Percentiles rank a stretch among this genome's conserved stretches.
phyloP scores from a whole-genome alignment of 345 rosid genomes.

The Eucalyptus marginata region DNA sequence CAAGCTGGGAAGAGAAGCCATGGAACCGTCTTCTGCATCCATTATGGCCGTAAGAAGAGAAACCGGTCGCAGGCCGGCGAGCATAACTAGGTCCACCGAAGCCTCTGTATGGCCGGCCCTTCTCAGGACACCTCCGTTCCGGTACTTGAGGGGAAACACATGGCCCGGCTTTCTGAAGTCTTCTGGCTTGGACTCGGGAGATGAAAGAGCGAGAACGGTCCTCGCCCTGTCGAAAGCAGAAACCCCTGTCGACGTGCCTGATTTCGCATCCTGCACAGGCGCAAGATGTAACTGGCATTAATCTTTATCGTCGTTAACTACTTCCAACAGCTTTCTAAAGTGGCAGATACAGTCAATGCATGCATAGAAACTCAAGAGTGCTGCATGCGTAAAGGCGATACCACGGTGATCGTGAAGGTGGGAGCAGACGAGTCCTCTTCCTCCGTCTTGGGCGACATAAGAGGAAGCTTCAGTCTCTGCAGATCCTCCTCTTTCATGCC shows the following conservation, averaged over 20 bases:
- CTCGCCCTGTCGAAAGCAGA: slow-evolving; percentile 66
- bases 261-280: slow-evolving; percentile 46
- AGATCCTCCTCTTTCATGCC: slow-evolving; percentile 80
- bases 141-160: slow-evolving; percentile 82
- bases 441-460: slow-evolving; percentile 72
- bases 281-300: background rate
- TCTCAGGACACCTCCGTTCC: slow-evolving; percentile 77
- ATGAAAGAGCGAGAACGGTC: slow-evolving; percentile 65
- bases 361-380: background rate
- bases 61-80: slow-evolving; percentile 50
- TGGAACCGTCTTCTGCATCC: slow-evolving; percentile 60
- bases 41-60: slow-evolving; percentile 64
- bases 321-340: background rate
- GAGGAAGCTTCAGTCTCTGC: slow-evolving; percentile 60
- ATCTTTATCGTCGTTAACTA: background rate
- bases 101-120: slow-evolving; percentile 94
- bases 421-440: slow-evolving; percentile 78
- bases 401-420: slow-evolving; percentile 79
- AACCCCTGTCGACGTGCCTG: slow-evolving; percentile 59
- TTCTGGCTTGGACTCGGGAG: slow-evolving; percentile 39
- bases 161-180: slow-evolving; percentile 86
- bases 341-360: background rate
- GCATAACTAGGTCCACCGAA: slow-evolving; percentile 57
- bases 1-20: slow-evolving; percentile 37
- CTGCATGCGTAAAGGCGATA: background rate